Conservation (phyloP, 805 yeast genomes). For the Ogataea ganodermae region DNA sequence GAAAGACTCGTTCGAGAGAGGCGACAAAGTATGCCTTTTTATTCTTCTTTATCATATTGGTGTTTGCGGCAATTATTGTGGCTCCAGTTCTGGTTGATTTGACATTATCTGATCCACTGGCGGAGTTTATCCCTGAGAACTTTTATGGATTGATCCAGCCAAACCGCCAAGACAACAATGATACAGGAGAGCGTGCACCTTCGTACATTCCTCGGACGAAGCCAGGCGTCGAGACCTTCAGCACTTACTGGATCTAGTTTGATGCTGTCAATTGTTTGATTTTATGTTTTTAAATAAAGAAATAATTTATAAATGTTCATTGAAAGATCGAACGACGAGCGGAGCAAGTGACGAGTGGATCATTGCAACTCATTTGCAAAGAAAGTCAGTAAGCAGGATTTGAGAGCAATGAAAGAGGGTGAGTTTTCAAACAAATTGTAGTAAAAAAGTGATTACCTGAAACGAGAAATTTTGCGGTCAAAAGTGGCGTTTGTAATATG, state of each 20-base stretch:
- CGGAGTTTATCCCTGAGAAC: slow-evolving; percentile 22
- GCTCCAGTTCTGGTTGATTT: slow-evolving; percentile 47
- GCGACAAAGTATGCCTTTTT: slow-evolving; percentile 48
- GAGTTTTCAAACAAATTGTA: no score
- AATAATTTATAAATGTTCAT: not conserved
- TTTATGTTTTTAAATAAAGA: not conserved
- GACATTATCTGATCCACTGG: slow-evolving; percentile 16
- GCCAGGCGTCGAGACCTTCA: slow-evolving; percentile 27
- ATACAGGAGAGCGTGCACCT: slow-evolving; percentile 63
- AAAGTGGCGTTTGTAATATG: no score
- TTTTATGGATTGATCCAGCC: slow-evolving; percentile 57
- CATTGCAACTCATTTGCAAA: no score
- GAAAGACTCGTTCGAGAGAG: slow-evolving; percentile 41
- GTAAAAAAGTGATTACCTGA: no score
- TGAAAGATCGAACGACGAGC: not conserved
- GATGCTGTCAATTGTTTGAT: not conserved
- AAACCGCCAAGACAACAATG: slow-evolving; percentile 58
- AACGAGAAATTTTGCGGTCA: no score
- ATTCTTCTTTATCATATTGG: slow-evolving; percentile 42
- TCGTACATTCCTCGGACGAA: slow-evolving; percentile 37
- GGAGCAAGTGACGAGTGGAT: no score
- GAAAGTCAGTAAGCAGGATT: no score
- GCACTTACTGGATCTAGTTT: slow-evolving; percentile 31
- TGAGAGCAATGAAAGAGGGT: no score
- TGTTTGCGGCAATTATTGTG: slow-evolving; percentile 44